These are phyloP conservation scores for Asterella californica DNA, from an alignment of 225 moss, liverwort and hornwort genomes.

Conservation along the genomic window DNA sequence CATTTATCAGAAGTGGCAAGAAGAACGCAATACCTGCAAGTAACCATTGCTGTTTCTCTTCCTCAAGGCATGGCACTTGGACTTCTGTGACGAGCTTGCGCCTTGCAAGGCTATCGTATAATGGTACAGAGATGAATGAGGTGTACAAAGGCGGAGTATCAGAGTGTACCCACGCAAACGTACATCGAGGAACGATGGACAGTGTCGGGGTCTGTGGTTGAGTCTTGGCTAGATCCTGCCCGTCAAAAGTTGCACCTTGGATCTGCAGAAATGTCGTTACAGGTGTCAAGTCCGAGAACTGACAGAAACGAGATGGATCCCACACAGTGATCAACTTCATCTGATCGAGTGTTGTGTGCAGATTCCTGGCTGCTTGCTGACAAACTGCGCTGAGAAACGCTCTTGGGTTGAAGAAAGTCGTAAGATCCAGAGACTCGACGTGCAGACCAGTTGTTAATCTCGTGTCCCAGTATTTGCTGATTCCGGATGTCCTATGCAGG, in stretches of 20 bases:
- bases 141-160: conserved; percentile 11
- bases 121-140: conserved; percentile 28
- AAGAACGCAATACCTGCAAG: conserved; percentile 32
- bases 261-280: conserved; percentile 8
- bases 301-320: conserved; percentile 12
- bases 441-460: background rate
- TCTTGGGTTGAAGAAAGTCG: conserved; percentile 32
- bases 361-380: conserved; percentile 30
- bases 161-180: conserved; percentile 23
- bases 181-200: conserved; percentile 26
- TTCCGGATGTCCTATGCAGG: conserved; percentile 18
- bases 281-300: background rate
- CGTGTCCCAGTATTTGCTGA: conserved; percentile 18
- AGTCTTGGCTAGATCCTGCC: conserved; percentile 10
- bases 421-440: conserved; percentile 17
- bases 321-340: conserved; percentile 29
- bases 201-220: conserved; percentile 8
- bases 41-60: conserved; percentile 24
- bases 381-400: conserved; percentile 23
- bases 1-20: background rate
- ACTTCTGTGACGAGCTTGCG: conserved; percentile 27
- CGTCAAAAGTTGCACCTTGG: conserved; percentile 38
- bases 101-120: conserved; percentile 28
- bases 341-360: conserved; percentile 18
- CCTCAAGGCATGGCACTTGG: conserved; percentile 31